Base-by-base conservation (phyloP, 352 stramenopile species). In the Pythium insidiosum region DNA sequence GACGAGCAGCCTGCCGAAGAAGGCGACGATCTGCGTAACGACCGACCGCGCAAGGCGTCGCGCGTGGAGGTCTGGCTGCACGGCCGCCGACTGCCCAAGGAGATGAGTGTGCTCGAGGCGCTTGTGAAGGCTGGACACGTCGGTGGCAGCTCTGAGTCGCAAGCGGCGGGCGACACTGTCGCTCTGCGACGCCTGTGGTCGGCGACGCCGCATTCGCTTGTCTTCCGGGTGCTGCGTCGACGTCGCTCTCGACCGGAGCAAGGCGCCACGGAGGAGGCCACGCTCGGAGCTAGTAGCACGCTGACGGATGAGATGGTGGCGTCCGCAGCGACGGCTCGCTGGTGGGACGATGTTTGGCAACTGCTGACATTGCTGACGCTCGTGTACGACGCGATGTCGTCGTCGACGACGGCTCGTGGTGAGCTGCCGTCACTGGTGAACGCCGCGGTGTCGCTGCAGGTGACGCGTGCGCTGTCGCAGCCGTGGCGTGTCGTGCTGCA, bases 291-390 rank as follows among this genome's bases (percentile, higher is more conserved):
- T n/a, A n/a, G n/a, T n/a, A n/a, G n/a, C n/a, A n/a, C n/a, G n/a
- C n/a, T n/a, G n/a, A n/a, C n/a, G n/a, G n/a, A n/a, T n/a, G n/a
- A n/a, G n/a, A n/a, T n/a, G n/a, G 21, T 7, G 13, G 16, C 22
- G 15, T 6, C 22, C 7, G 12, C 11, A 28, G 39, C 39, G 5
- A 25, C 24, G 6, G 5, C 18, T n/a, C 15, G 49, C 21, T 74
- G 59, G 63, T 78, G 68, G 74, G 69, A 84, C 33, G 58, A 83
- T 29, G 71, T 81, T 4, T 87, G 74, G 74, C 65, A 75, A 31
- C 39, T 83, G 6, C 43, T 87, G 23, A 38, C 58, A 2, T 44
- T 84, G 22, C 22, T 86, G 19, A 77, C 69, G 49, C 53, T 50
- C 36, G 38, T 62, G 63, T 30, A 60, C 73, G 44, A 65, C 43